Conservation (phyloP, 805 yeast species). For the Ogataea zsoltii region DNA sequence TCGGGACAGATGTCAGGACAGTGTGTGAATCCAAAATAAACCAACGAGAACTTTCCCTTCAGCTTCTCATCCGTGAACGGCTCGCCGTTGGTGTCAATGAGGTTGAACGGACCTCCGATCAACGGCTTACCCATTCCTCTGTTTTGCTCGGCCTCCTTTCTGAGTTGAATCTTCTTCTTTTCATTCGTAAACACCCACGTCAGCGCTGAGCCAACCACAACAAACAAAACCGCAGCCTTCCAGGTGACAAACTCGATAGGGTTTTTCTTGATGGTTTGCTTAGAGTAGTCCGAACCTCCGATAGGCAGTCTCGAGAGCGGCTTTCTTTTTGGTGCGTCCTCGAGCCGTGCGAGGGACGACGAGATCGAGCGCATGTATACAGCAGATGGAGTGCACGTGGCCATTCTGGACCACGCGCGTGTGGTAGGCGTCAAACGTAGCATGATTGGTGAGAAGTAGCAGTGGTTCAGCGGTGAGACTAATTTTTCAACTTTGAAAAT, state of each 20-base stretch:
- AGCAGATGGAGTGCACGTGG: no score
- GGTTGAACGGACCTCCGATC: slow-evolving; percentile 85
- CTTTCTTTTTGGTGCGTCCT: slow-evolving; percentile 37
- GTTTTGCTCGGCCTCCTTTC: slow-evolving; percentile 79
- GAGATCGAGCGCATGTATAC: neutral
- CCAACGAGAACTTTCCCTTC: slow-evolving; percentile 73
- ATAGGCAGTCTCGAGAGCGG: slow-evolving; percentile 82
- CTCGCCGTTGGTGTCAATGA: slow-evolving; percentile 70
- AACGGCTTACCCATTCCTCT: slow-evolving; percentile 90
- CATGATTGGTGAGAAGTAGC: neutral
- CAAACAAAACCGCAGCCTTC: slow-evolving; percentile 73
- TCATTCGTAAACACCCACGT: slow-evolving; percentile 74
- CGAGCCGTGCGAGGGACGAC: neutral
- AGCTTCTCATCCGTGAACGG: slow-evolving; percentile 76
- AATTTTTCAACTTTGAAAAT: no score
- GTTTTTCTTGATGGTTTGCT: slow-evolving; percentile 31
- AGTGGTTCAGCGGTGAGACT: no score
- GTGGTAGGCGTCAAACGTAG: neutral
- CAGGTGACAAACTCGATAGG: slow-evolving; percentile 78
- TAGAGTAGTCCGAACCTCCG: slow-evolving; percentile 50
- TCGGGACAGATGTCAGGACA: slow-evolving; percentile 99
- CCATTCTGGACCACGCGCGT: no score
- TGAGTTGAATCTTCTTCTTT: slow-evolving; percentile 70
- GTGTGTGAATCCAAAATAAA: slow-evolving; percentile 96
- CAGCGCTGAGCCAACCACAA: slow-evolving; percentile 68